These are phyloP conservation scores for Eucalyptus sp. DNA, from an alignment of 345 rosid genomes.

Conservation along the genomic window DNA sequence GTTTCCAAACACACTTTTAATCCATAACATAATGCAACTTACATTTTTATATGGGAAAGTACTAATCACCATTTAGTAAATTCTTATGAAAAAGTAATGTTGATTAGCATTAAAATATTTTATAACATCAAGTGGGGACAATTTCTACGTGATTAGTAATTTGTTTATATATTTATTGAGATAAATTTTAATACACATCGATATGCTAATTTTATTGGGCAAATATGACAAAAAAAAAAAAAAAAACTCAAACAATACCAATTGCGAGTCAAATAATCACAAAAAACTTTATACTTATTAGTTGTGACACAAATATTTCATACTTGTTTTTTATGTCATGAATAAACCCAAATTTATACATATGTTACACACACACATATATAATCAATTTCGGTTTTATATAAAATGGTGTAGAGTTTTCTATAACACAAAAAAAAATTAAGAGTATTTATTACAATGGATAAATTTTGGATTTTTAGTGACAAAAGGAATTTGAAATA, in stretches of 20 bases:
- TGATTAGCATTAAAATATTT: not conserved
- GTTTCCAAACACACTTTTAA: too few species aligned
- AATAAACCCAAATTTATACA: too few species aligned
- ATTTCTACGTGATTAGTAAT: not conserved
- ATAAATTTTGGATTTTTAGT: not conserved
- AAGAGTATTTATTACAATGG: too few species aligned
- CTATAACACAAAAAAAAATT: too few species aligned
- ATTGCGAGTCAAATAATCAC: too few species aligned
- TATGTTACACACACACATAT: too few species aligned
- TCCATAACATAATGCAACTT: not conserved
- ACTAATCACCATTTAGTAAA: not conserved
- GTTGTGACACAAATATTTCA: accelerated
- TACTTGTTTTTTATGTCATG: not conserved
- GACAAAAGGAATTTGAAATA: not conserved
- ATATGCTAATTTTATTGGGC: too few species aligned
- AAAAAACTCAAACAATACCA: too few species aligned
- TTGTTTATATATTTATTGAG: not conserved
- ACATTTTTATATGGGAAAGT: not conserved
- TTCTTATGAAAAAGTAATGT: not conserved
- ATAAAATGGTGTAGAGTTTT: accelerated
- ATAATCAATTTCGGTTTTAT: accelerated
- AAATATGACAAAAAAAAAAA: too few species aligned
- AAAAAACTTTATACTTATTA: too few species aligned
- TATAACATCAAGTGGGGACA: not conserved
- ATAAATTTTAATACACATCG: too few species aligned